Base-by-base conservation (phyloP, 1,284 basidiomycete genomes). In the Athelia sp. region DNA sequence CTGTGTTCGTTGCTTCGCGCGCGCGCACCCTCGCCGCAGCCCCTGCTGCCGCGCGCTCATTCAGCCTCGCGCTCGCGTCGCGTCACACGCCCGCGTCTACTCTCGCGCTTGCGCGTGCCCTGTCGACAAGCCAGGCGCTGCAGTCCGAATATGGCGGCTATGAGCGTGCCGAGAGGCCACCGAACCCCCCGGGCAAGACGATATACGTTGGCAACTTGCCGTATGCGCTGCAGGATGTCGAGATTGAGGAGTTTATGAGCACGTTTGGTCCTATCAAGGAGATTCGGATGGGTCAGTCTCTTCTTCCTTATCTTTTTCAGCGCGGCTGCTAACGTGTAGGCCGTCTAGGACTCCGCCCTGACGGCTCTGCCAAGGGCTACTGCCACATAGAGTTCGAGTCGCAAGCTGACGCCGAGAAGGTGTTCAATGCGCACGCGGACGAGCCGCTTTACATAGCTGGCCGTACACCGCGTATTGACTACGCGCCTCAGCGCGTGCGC, bases 191-290 rank as follows among this genome's bases (percentile, higher is more conserved):
- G 3, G 60, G 51, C 40, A 52, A 55, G 1, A 67, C 64, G 1
- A 54, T 80, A 24, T 81, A 63, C 46, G 48, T 79, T 42, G 75
- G 70, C 1, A 77, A 77, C 50, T 31, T 81, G 18, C 71, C 79
- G 3, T 78, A 64, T 58, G 62, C 58, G 4, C 57, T 63, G 18
- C 66, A 68, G 0, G 67, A 71, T 34, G 62, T 60, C 9, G 68
- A 76, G 22, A 45, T 80, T 10, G 52, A 59, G 11, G 59, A 66
- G 0, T 54, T 63, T 6, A 70, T 78, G 49, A 52, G 55, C 8
- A 53, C 60, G 10, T 74, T 67, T 56, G 77, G 75, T 6, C 46
- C 55, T 17, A 61, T 70, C 35, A 47, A 52, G 44, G 52, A 26
- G 17, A 54, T 76, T 38, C 61, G 58, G 38, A 45, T 75, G 36